These are phyloP conservation scores for Chloromonas sp. DNA, from an alignment of 163 green algal species.

Conservation along the genomic window DNA sequence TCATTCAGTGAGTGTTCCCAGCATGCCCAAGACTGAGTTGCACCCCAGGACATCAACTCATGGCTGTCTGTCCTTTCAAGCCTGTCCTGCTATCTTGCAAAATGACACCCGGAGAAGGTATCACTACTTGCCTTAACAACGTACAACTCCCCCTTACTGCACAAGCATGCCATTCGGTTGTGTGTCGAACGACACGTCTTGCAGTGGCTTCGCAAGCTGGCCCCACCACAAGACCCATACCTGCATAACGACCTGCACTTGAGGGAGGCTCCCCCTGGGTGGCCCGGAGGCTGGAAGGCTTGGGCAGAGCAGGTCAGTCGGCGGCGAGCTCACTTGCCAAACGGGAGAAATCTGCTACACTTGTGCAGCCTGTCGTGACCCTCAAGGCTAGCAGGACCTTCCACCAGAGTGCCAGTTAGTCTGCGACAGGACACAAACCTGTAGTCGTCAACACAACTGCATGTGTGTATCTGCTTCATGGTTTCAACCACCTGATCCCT, in stretches of 20 bases:
- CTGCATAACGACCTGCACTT: constrained; percentile 82
- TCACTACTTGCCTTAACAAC: too few relatives aligned
- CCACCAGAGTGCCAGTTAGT: neutral
- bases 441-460: neutral
- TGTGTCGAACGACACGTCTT: neutral
- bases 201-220: neutral
- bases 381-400: too few relatives aligned
- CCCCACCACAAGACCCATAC: constrained; percentile 41
- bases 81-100: too few relatives aligned
- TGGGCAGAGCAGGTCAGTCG: constrained; percentile 29
- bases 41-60: neutral
- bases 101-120: too few relatives aligned
- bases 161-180: neutral
- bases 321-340: neutral
- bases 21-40: neutral
- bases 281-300: constrained; percentile 48
- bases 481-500: too few relatives aligned
- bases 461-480: too few relatives aligned
- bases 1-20: neutral
- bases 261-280: constrained; percentile 50
- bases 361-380: too few relatives aligned
- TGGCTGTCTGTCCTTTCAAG: too few relatives aligned
- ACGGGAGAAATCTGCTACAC: neutral
- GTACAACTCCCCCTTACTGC: too few relatives aligned
- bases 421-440: neutral